Evolutionary conservation across 2,329 filamentous ascomycete genomes (phyloP), one percentile per base, ranked within the genome.

Genomic region (Ophiostoma sp.): DNA sequence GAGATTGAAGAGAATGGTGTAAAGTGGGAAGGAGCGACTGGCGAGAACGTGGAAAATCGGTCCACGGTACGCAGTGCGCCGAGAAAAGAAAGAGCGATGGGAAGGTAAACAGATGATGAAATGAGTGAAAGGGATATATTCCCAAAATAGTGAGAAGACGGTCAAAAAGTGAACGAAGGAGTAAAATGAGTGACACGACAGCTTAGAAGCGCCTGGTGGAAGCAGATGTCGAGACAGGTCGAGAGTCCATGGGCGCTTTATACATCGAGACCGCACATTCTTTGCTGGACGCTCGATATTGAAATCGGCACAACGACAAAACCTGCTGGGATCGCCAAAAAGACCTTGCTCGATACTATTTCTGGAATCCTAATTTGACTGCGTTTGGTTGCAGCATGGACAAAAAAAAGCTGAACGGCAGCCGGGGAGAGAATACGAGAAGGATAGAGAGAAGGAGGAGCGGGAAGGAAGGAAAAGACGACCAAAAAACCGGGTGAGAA

Each of bases 1-100:
- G 6, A 36, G 15, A 42, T 4, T 19, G 22, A 28, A 25, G 36
- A 2, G 8, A 28, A 11, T 17, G 36, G 5, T 66, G 36, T 22
- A 12, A 45, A 5, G 45, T 42, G n/a, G 61, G 61, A 66, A 66
- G 39, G 61, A 66, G 61, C 61, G 36, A 66, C 36, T 25, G 55
- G 17, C 28, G 36, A 39, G n/a, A 28, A 19, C 61, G 15, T 3
- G 22, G 9, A 19, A 28, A 42, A 42, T 25, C n/a, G 33, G 61
- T 5, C 22, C 22, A 66, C 61, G 42, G 42, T 15, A 48, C 6
- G 39, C 22, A 19, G 22, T 12, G 22, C 22, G 22, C 36, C n/a
- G 2, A 28, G 11, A 42, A 45, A 45, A 11, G 61, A 25, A 66
- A 66, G 61, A 66, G 25, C 22, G 36, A 66, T 19, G 61, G 5